Evolutionary conservation across 78 protist species (phyloP).

Genomic region (Isochrysis galbana): DNA sequence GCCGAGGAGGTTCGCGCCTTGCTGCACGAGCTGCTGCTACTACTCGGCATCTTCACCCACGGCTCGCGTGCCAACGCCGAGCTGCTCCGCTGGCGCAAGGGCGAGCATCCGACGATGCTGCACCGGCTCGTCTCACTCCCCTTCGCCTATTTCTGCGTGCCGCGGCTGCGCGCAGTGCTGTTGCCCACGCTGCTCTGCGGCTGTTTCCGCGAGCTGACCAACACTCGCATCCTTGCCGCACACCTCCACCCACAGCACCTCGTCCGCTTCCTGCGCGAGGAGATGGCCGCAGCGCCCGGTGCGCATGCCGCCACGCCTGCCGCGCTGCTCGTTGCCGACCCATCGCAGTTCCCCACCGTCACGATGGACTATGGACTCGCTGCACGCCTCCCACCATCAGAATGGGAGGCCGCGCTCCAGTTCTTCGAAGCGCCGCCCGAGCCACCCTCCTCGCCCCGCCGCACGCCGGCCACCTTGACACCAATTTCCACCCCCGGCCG

Average conservation of each 20-base stretch:
- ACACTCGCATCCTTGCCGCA: not conserved
- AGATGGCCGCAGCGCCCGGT: not conserved
- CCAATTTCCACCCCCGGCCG: no score
- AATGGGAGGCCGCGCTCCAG: not conserved
- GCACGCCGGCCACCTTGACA: no score
- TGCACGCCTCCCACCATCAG: not conserved
- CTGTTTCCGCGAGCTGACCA: not conserved
- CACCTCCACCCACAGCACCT: not conserved
- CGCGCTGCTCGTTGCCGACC: not conserved
- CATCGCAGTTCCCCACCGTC: not conserved
- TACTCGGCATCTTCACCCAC: not conserved
- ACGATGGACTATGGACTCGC: not conserved
- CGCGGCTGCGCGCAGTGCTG: not conserved
- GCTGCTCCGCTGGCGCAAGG: conserved; percentile 4
- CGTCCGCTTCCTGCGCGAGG: not conserved
- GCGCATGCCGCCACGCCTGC: not conserved
- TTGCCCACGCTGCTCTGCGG: conserved; percentile 9
- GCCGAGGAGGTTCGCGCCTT: not conserved
- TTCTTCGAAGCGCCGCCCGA: no score
- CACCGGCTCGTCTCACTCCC: not conserved
- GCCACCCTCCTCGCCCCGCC: no score
- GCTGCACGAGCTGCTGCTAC: not conserved
- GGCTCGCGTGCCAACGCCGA: not conserved
- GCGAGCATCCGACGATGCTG: not conserved
- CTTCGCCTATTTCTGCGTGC: conserved; percentile 2